Conservation (phyloP, 768 basidiomycete genomes). For the Porphyrellus cyaneotinctus region DNA sequence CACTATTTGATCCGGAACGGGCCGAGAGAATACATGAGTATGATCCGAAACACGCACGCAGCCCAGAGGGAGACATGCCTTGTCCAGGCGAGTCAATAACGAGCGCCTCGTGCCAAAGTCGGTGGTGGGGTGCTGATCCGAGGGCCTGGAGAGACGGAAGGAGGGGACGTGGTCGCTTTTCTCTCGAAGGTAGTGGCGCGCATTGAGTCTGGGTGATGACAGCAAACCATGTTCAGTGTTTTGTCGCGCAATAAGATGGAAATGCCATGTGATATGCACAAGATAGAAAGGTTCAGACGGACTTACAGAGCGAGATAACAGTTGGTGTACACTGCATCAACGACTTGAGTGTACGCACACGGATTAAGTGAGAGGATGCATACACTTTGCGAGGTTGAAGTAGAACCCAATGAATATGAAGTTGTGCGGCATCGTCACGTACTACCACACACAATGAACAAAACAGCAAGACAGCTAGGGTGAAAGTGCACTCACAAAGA, state of each 20-base stretch:
- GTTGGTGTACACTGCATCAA: constrained; percentile 47
- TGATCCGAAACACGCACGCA: not conserved
- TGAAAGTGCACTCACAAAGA: constrained; percentile 29
- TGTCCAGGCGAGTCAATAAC: not conserved
- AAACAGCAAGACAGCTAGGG: not conserved
- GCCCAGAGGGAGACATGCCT: not conserved
- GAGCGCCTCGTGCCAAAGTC: not conserved
- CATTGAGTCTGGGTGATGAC: constrained; percentile 43
- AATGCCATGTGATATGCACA: no score
- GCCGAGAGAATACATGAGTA: no score
- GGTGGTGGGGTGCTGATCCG: not conserved
- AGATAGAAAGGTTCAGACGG: no score
- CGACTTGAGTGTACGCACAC: not conserved
- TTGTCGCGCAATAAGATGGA: not conserved
- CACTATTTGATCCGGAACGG: not conserved
- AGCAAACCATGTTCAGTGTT: constrained; percentile 1
- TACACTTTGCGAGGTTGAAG: constrained; percentile 50
- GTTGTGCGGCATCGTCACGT: constrained; percentile 50
- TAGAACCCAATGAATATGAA: constrained; percentile 55
- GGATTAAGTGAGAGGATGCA: constrained; percentile 12
- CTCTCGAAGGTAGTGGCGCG: constrained; percentile 35
- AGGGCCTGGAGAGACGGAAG: constrained; percentile 39
- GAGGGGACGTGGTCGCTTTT: constrained; percentile 34
- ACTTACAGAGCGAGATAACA: constrained; percentile 48
- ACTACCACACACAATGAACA: constrained; percentile 21